Evolutionary conservation across 129 eudicot species (phyloP).

Genomic region (Smallanthus sonchifolius): DNA sequence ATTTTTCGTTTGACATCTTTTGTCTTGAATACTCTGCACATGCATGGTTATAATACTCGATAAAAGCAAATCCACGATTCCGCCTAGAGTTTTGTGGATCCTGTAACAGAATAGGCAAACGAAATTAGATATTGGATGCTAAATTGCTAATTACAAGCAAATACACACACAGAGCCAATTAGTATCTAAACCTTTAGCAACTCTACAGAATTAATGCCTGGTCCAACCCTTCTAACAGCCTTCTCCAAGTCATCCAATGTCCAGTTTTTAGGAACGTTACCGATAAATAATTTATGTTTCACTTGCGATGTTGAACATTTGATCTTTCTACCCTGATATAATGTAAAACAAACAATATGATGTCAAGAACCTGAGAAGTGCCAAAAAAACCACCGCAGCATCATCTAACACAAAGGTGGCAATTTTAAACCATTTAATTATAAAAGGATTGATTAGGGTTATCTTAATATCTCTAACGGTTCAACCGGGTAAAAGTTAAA

Average conservation of each 20-base stretch:
- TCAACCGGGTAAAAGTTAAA: no score
- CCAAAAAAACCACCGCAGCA: neutral
- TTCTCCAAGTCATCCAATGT: conserved; percentile 72
- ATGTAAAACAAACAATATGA: neutral
- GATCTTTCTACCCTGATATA: conserved; percentile 67
- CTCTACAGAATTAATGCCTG: conserved; percentile 77
- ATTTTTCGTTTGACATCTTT: conserved; percentile 73
- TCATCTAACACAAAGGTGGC: neutral
- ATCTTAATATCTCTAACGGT: neutral
- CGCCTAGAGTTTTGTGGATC: conserved; percentile 86
- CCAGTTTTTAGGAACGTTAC: conserved; percentile 90
- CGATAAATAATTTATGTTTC: conserved; percentile 75
- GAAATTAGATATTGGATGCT: neutral
- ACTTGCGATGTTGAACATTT: conserved; percentile 97
- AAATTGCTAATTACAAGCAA: neutral
- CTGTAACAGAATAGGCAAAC: conserved; percentile 29
- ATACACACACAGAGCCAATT: neutral
- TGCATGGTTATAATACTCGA: conserved; percentile 92
- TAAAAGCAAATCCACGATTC: conserved; percentile 93
- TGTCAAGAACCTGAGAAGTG: conserved; percentile 10
- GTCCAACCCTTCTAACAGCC: conserved; percentile 71
- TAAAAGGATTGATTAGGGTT: neutral
- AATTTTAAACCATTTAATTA: neutral
- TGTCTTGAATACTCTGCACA: conserved; percentile 96
- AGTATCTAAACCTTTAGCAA: conserved; percentile 58